A percentile compares a stretch with the other conserved stretches of the same genome.
phyloP scores from a whole-genome alignment of 805 yeast species.

The Candida alai region DNA sequence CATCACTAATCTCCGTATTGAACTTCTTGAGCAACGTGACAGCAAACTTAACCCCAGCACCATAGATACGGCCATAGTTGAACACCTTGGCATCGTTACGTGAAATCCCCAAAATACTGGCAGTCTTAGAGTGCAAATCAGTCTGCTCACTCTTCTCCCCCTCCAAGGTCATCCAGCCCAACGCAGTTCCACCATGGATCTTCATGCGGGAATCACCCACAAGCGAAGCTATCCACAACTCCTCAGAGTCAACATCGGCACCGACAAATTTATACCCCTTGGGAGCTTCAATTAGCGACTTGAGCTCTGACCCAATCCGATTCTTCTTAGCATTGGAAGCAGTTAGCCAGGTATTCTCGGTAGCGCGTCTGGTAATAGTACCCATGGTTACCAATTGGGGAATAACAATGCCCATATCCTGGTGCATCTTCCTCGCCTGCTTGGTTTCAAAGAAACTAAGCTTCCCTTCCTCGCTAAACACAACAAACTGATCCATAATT shows the following conservation, averaged over 20 bases:
- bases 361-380: conserved; percentile 92
- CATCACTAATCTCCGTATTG: conserved; percentile 64
- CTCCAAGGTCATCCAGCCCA: conserved; percentile 99
- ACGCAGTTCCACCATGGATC: conserved; percentile 91
- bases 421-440: conserved; percentile 17
- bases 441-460: conserved; percentile 22
- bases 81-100: conserved; percentile 92
- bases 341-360: conserved; percentile 95
- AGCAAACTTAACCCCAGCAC: conserved; percentile 94
- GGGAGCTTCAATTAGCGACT: conserved; percentile 84
- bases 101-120: conserved; percentile 80
- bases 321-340: conserved; percentile 89
- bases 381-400: conserved; percentile 93
- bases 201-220: conserved; percentile 89
- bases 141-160: conserved; percentile 91
- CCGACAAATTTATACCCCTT: conserved; percentile 89
- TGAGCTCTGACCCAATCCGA: conserved; percentile 89
- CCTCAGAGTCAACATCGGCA: conserved; percentile 98
- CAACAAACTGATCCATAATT: conserved; percentile 81
- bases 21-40: conserved; percentile 78
- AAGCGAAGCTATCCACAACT: conserved; percentile 94
- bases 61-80: conserved; percentile 95
- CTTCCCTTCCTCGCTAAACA: conserved; percentile 37
- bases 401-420: conserved; percentile 64
- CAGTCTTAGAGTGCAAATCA: conserved; percentile 92